phyloP scores from a whole-genome alignment of 2,329 filamentous ascomycete species.

The Cylindrodendrum hubeiense region DNA sequence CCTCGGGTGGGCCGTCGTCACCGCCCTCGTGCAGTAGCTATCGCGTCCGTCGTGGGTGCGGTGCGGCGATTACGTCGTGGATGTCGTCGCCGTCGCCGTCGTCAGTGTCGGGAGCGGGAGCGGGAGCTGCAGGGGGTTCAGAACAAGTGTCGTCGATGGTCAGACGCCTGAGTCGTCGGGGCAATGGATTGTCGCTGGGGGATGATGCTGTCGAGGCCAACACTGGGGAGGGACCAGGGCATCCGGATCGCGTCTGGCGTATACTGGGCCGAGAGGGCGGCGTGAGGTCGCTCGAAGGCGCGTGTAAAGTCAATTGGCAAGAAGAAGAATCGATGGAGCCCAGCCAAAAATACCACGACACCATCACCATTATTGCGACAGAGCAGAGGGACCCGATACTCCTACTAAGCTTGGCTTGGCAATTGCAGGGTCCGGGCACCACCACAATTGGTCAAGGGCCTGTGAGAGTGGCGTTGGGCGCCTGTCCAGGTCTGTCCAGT shows the following conservation, averaged over 20 bases:
- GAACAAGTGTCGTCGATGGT: conserved; percentile 13
- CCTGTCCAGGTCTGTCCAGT: not conserved
- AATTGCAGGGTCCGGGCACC: conserved; percentile 23
- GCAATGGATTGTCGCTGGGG: conserved; percentile 15
- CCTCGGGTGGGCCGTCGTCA: conserved; percentile 35
- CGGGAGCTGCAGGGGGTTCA: conserved; percentile 9
- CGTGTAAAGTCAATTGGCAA: conserved; percentile 28
- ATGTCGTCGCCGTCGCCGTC: conserved; percentile 18
- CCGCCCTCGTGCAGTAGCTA: conserved; percentile 28
- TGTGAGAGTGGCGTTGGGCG: conserved; percentile 19
- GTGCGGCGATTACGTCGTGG: conserved; percentile 17
- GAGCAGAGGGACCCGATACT: conserved; percentile 22
- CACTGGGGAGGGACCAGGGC: conserved; percentile 14
- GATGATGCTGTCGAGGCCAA: no score
- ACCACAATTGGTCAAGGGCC: conserved; percentile 22
- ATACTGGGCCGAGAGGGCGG: conserved; percentile 5
- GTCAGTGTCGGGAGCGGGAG: not conserved
- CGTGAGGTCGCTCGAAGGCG: conserved; percentile 32
- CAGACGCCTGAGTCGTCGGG: conserved; percentile 12
- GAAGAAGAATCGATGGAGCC: conserved; percentile 27
- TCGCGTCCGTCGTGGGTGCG: conserved; percentile 26
- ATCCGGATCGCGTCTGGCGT: conserved; percentile 23
- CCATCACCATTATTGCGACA: conserved; percentile 42
- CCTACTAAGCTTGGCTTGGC: conserved; percentile 27
- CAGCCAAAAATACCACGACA: conserved; percentile 34